Conservation (phyloP, 1,284 basidiomycete genomes). For the Sporisorium iseilematis-ciliati region DNA sequence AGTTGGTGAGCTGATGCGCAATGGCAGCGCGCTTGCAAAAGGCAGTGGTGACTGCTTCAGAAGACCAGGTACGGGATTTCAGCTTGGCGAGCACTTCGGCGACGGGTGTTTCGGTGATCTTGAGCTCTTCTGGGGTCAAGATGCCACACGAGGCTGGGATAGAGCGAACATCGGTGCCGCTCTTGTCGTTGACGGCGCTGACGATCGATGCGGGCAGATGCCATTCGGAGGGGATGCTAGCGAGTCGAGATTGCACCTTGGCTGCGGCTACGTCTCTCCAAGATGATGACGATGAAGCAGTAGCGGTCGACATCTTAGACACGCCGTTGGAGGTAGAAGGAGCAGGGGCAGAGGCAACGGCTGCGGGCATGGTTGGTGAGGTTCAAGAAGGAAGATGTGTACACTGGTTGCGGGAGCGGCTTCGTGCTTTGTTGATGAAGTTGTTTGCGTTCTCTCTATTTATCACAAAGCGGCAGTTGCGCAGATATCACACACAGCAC, state of each 20-base stretch:
- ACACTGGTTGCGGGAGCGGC: not conserved
- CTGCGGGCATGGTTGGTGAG: conserved; percentile 21
- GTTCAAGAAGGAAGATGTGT: not conserved
- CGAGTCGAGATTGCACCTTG: conserved; percentile 35
- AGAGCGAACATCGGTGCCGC: conserved; percentile 30
- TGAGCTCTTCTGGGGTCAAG: conserved; percentile 31
- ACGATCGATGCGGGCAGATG: conserved; percentile 24
- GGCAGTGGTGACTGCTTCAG: conserved; percentile 37
- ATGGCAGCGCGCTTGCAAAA: conserved; percentile 56
- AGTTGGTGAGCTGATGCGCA: conserved; percentile 56
- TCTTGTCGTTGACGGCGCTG: conserved; percentile 9
- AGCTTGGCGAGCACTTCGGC: conserved; percentile 25
- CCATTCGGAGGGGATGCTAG: conserved; percentile 34
- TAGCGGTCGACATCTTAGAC: conserved; percentile 15
- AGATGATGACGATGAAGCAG: conserved; percentile 20
- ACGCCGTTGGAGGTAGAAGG: conserved; percentile 13
- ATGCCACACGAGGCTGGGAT: conserved; percentile 39
- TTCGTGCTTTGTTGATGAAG: too few species aligned
- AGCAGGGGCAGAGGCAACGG: conserved; percentile 12
- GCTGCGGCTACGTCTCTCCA: conserved; percentile 39
- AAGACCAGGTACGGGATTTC: conserved; percentile 26
- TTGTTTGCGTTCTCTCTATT: not conserved
- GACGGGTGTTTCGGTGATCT: conserved; percentile 38
- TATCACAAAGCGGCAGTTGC: not conserved
- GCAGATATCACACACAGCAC: not conserved